Conservation (phyloP, 2,329 filamentous ascomycete genomes). For the Monosporascus sp. region DNA sequence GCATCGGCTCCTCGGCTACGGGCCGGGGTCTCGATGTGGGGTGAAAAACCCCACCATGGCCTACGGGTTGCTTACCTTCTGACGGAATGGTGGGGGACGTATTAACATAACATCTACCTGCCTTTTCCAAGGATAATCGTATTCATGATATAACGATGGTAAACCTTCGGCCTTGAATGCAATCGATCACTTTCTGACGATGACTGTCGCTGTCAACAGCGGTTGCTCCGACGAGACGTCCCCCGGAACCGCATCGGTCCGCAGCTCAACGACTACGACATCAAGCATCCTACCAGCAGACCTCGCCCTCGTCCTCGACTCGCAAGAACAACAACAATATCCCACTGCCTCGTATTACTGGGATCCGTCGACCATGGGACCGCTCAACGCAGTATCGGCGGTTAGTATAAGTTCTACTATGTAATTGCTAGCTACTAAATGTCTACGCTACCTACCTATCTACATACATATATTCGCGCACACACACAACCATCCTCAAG, state of each 20-base stretch:
- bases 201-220: slow-evolving; percentile 2
- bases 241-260: slow-evolving; percentile 10
- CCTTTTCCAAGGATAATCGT: neutral
- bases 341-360: slow-evolving; percentile 45
- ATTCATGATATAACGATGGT: neutral
- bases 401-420: slow-evolving; percentile 35
- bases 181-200: neutral
- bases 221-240: slow-evolving; percentile 6
- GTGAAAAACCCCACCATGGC: neutral
- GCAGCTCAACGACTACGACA: slow-evolving; percentile 9
- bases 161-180: neutral
- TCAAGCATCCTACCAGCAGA: slow-evolving; percentile 17
- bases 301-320: slow-evolving; percentile 20
- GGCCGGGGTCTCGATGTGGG: neutral
- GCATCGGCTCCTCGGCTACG: neutral
- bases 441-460: neutral
- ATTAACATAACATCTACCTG: neutral
- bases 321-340: slow-evolving; percentile 2
- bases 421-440: neutral
- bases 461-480: slow-evolving; percentile 1
- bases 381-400: slow-evolving; percentile 48
- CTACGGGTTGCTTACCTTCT: too few relatives aligned
- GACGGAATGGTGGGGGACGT: neutral
- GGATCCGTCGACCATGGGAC: slow-evolving; percentile 53
- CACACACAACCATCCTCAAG: too few relatives aligned